These are phyloP conservation scores for Crucihimalaya himalaica DNA, from an alignment of 345 rosid genomes.

Conservation along the genomic window DNA sequence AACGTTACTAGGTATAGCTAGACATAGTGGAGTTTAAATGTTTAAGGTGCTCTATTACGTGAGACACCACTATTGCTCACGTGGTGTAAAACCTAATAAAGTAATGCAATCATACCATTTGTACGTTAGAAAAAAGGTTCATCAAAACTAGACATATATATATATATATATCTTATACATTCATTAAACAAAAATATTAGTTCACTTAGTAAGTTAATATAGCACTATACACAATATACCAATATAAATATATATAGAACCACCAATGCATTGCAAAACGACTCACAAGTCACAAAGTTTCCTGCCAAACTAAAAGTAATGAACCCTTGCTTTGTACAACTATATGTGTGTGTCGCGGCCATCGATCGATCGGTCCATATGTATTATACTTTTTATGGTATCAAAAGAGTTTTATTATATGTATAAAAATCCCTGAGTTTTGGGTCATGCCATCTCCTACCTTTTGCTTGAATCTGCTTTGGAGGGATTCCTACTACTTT, in stretches of 20 bases:
- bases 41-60: not conserved
- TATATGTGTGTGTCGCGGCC: not conserved
- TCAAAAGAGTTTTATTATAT: not conserved
- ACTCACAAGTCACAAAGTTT: not conserved
- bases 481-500: slow-evolving; percentile 37
- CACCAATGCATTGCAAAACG: not conserved
- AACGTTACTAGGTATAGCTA: not conserved
- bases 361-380: slow-evolving; percentile 20
- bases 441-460: slow-evolving; percentile 21
- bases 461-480: slow-evolving; percentile 28
- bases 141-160: not conserved
- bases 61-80: slow-evolving; percentile 6
- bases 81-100: slow-evolving; percentile 10
- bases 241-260: not conserved
- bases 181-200: not conserved
- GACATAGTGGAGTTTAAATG: not conserved
- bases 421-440: not conserved
- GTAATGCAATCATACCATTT: not conserved
- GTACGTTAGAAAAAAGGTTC: not conserved
- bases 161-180: not conserved
- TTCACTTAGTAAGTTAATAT: not conserved
- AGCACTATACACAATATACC: not conserved
- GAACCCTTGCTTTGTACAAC: slow-evolving; percentile 1
- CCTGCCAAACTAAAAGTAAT: not conserved
- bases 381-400: not conserved